Conservation (phyloP, 108 stramenopile species). For the Pseudonitzschia pungens region DNA sequence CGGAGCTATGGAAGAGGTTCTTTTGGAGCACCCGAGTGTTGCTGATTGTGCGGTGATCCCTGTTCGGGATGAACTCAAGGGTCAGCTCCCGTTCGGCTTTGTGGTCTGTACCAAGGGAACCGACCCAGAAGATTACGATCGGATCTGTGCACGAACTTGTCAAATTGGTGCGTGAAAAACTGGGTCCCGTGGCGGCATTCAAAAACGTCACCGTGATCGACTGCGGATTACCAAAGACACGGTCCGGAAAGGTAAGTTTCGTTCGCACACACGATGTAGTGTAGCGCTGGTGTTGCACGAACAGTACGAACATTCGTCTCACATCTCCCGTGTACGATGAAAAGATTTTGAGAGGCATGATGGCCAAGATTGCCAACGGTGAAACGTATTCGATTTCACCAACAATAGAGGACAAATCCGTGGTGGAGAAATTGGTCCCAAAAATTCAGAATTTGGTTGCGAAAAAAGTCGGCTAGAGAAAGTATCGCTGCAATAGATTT, state of each 20-base stretch:
- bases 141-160: conserved; percentile 53
- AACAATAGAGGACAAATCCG: conserved; percentile 72
- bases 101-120: conserved; percentile 47
- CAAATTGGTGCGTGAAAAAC: conserved; percentile 48
- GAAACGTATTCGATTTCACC: conserved; percentile 57
- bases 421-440: conserved; percentile 47
- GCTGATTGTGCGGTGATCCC: conserved; percentile 77
- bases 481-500: conserved; percentile 23
- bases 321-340: neutral
- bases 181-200: conserved; percentile 69
- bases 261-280: neutral
- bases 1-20: conserved; percentile 71
- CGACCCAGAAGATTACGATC: conserved; percentile 25
- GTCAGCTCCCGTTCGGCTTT: conserved; percentile 68
- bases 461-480: neutral
- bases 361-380: conserved; percentile 70
- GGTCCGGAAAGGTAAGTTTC: conserved; percentile 42
- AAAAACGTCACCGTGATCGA: conserved; percentile 55
- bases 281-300: neutral
- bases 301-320: neutral
- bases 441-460: conserved; percentile 27
- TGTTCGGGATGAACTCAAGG: conserved; percentile 63
- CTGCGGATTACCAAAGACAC: conserved; percentile 71
- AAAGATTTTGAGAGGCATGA: conserved; percentile 64
- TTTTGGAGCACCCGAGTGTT: conserved; percentile 54